Evolutionary conservation across 768 basidiomycete genomes (phyloP).

Genomic region (Holtermanniella nyarrowii): DNA sequence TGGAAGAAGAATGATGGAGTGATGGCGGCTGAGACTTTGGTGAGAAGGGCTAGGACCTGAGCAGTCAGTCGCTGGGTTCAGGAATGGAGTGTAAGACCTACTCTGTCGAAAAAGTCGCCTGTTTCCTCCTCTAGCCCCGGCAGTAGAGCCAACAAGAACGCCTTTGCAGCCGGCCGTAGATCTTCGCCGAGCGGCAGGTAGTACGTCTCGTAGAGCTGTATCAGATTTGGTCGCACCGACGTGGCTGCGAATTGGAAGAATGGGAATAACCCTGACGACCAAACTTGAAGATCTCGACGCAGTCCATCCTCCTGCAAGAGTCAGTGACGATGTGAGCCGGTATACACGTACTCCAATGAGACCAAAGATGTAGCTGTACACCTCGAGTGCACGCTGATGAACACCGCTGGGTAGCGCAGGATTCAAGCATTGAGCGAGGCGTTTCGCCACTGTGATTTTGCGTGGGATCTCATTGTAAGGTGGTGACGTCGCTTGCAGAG

Average conservation of each 20-base stretch:
- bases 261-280: conserved; percentile 93
- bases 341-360: conserved; percentile 66
- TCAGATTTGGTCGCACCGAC: conserved; percentile 81
- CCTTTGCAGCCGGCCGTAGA: conserved; percentile 83
- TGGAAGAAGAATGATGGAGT: conserved; percentile 86
- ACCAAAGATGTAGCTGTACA: conserved; percentile 80
- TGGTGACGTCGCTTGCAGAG: conserved; percentile 73
- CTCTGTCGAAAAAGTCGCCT: conserved; percentile 80
- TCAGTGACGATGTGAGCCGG: conserved; percentile 5
- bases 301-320: conserved; percentile 66
- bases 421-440: conserved; percentile 89
- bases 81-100: conserved; percentile 3
- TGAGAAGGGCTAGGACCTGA: conserved; percentile 69
- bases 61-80: conserved; percentile 6
- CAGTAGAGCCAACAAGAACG: conserved; percentile 81
- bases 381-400: conserved; percentile 90
- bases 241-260: conserved; percentile 99
- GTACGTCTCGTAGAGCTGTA: conserved; percentile 84
- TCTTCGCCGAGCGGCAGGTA: conserved; percentile 75
- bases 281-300: conserved; percentile 71
- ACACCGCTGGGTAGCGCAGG: conserved; percentile 96
- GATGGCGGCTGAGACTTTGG: conserved; percentile 70
- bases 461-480: conserved; percentile 94
- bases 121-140: conserved; percentile 97
- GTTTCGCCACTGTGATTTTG: conserved; percentile 87